Evolutionary conservation across 2,329 filamentous ascomycete species (phyloP).

Genomic region (Didymosphaeria variabile): DNA sequence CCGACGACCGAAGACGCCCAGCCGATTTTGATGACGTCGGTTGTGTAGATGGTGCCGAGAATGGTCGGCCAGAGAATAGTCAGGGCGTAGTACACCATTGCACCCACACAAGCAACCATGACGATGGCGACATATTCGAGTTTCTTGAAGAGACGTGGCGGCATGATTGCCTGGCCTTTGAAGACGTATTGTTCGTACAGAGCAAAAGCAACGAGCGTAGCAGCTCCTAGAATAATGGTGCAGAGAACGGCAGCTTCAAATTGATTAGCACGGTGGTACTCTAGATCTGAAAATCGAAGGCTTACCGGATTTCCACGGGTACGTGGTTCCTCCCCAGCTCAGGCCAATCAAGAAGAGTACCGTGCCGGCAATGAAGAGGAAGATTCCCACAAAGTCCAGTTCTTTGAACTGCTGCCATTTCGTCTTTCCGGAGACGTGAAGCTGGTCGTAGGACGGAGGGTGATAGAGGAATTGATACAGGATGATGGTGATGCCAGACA

Average conservation of each 20-base stretch:
- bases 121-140: constrained; percentile 36
- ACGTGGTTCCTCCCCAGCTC: constrained; percentile 53
- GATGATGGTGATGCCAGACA: constrained; percentile 51
- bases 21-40: constrained; percentile 36
- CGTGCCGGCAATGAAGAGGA: constrained; percentile 55
- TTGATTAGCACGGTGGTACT: not conserved
- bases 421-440: constrained; percentile 43
- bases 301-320: constrained; percentile 35
- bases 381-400: constrained; percentile 57
- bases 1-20: constrained; percentile 44
- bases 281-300: not conserved
- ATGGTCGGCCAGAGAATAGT: constrained; percentile 45
- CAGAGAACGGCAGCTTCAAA: constrained; percentile 30
- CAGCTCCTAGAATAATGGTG: constrained; percentile 25
- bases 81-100: constrained; percentile 46
- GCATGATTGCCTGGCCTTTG: constrained; percentile 43
- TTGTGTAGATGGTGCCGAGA: constrained; percentile 39
- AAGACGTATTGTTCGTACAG: constrained; percentile 39
- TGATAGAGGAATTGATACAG: constrained; percentile 60
- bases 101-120: constrained; percentile 38
- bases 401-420: constrained; percentile 36
- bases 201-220: constrained; percentile 36
- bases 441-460: constrained; percentile 55
- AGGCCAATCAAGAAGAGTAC: constrained; percentile 57
- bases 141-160: constrained; percentile 45